Percentiles rank a stretch among this genome's conserved stretches.
phyloP scores from a whole-genome alignment of 1,284 basidiomycete genomes.

The Melampsora americana region DNA sequence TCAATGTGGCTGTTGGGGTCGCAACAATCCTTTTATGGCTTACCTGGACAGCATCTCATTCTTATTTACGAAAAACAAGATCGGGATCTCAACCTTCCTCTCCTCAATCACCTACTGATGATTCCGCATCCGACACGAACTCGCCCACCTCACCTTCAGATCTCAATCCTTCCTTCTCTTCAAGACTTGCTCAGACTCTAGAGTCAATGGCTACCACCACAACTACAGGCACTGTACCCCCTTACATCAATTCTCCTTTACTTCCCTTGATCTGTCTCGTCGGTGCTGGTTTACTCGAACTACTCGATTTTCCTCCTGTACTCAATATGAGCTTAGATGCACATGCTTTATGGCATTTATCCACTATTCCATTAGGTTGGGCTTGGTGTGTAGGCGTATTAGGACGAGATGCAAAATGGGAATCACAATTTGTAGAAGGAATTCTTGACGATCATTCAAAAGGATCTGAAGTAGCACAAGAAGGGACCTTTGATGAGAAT shows the following conservation, averaged over 20 bases:
- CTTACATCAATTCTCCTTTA: slow-evolving; percentile 51
- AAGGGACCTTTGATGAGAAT: too few species aligned
- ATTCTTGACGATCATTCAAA: neutral
- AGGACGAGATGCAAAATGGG: slow-evolving; percentile 44
- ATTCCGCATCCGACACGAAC: slow-evolving; percentile 60
- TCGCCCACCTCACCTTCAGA: slow-evolving; percentile 61
- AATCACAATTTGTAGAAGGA: slow-evolving; percentile 35
- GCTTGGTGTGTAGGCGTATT: slow-evolving; percentile 64
- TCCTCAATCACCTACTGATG: slow-evolving; percentile 22
- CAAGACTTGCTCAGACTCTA: slow-evolving; percentile 12
- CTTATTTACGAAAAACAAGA: slow-evolving; percentile 44
- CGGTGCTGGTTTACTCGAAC: slow-evolving; percentile 73
- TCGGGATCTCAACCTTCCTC: slow-evolving; percentile 16
- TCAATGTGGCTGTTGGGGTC: slow-evolving; percentile 72
- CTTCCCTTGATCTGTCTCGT: slow-evolving; percentile 65
- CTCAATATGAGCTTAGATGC: slow-evolving; percentile 66
- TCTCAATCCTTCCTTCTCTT: slow-evolving; percentile 46
- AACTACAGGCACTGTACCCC: slow-evolving; percentile 51
- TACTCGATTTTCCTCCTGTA: slow-evolving; percentile 84
- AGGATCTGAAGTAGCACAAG: too few species aligned
- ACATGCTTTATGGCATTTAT: slow-evolving; percentile 88
- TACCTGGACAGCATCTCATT: slow-evolving; percentile 62
- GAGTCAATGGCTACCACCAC: slow-evolving; percentile 48
- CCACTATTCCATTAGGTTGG: slow-evolving; percentile 73
- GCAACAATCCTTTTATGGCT: slow-evolving; percentile 77